These are phyloP conservation scores for Cinnamomum micranthum DNA, from an alignment of 164 flowering plant genomes.

Conservation along the genomic window DNA sequence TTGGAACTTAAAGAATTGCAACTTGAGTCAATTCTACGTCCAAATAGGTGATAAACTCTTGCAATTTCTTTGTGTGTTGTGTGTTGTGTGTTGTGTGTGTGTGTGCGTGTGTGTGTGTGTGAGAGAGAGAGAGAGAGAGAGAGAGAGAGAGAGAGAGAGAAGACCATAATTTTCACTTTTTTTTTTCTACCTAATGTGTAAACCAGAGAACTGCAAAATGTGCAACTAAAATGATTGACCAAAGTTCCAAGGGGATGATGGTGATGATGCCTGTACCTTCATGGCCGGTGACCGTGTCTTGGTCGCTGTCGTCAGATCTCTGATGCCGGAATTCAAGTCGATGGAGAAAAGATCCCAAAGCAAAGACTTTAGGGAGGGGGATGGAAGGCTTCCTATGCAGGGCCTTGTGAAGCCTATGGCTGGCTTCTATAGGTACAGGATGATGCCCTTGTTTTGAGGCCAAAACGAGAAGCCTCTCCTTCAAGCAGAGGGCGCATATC, in stretches of 20 bases:
- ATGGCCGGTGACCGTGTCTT: slow-evolving; percentile 40
- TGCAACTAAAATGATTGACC: too few relatives aligned
- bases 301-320: slow-evolving; percentile 26
- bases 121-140: too few relatives aligned
- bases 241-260: background rate
- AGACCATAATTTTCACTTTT: too few relatives aligned
- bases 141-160: too few relatives aligned
- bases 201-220: too few relatives aligned
- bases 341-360: slow-evolving; percentile 52
- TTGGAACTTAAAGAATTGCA: too few relatives aligned
- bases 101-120: too few relatives aligned
- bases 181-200: too few relatives aligned
- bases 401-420: slow-evolving; percentile 5
- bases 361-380: slow-evolving; percentile 47
- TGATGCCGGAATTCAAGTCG: slow-evolving; percentile 44
- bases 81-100: too few relatives aligned
- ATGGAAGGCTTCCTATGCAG: slow-evolving; percentile 21
- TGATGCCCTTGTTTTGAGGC: slow-evolving; percentile 49
- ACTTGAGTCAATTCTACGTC: too few relatives aligned
- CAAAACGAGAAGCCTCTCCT: slow-evolving; percentile 71
- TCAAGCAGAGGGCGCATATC: slow-evolving; percentile 73
- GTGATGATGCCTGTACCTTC: slow-evolving; percentile 47
- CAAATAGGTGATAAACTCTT: too few relatives aligned
- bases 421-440: slow-evolving; percentile 2
- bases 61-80: too few relatives aligned